Evolutionary conservation across 1,284 basidiomycete species (phyloP), one percentile per base, ranked within the genome.

Genomic region (Cystobasidiaceae sp.): DNA sequence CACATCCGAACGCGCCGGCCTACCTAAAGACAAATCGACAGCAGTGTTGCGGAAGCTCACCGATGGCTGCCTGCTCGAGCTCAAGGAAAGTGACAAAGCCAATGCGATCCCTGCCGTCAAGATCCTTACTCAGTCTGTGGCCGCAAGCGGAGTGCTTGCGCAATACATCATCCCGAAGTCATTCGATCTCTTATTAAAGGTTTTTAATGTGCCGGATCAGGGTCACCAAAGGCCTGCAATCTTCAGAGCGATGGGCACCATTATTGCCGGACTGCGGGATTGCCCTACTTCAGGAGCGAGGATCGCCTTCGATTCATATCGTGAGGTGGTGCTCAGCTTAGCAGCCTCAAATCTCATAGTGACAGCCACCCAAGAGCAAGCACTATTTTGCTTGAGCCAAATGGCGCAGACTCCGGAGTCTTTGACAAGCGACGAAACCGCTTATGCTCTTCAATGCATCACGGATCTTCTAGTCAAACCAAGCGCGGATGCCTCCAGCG

Each of bases 41-140:
- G 84, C 78, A 9, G 79, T 94, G 0, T 86, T 86, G 4, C 83
- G 82, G 70, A 84, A 86, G 37, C 86, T 88, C 0, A 87, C 87
- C 68, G 83, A 86, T 66, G 89, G 93, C 74, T 91, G 89, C 71
- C 80, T 92, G 11, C 81, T 83, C 34, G 84, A 88, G 41, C 77
- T 97, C 49, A 83, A 84, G 45, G 89, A 93, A 73, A 91, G 92
- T 0, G 93, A 96, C 76, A 97, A 96, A 79, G 88, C 83, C 74
- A 88, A 90, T 75, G 90, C 92, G 0, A 85, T 86, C 71, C 85
- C 88, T 49, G 90, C 90, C 0, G 86, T 86, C 48, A 90, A 89
- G 74, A 83, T 90, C 21, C 77, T 97, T 17, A 86, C 86, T 66
- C 82, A 85, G 0, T 83, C 93, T 70, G 81, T 91, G 8, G 44